Conservation (phyloP, 2,329 filamentous ascomycete genomes). For the Ascosphaera aggregata region DNA sequence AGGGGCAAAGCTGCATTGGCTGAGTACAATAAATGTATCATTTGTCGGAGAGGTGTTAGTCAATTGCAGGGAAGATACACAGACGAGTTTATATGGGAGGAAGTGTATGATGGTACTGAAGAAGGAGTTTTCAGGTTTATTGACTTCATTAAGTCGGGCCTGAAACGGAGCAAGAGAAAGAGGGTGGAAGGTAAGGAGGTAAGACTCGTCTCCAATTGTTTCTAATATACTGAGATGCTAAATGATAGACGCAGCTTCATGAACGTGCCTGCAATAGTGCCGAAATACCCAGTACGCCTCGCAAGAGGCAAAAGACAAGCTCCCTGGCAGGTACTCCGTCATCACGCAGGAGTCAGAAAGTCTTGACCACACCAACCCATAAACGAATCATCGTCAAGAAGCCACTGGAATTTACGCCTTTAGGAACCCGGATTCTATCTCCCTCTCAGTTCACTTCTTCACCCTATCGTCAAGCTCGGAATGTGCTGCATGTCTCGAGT, state of each 20-base stretch:
- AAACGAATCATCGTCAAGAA: slow-evolving; percentile 57
- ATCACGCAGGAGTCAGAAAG: slow-evolving; percentile 17
- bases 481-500: slow-evolving; percentile 75
- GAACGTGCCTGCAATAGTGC: slow-evolving; percentile 9
- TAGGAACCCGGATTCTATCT: slow-evolving; percentile 70
- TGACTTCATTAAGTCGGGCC: slow-evolving; percentile 35
- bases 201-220: too few species aligned
- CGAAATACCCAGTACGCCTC: slow-evolving; percentile 25
- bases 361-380: slow-evolving; percentile 37
- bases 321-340: slow-evolving; percentile 20
- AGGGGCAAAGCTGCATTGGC: slow-evolving; percentile 34
- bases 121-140: slow-evolving; percentile 43
- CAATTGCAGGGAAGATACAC: slow-evolving; percentile 77
- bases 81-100: slow-evolving; percentile 78
- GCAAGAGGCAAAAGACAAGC: slow-evolving; percentile 30
- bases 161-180: slow-evolving; percentile 40
- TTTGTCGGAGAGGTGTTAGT: slow-evolving; percentile 78
- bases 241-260: too few species aligned
- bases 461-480: slow-evolving; percentile 77
- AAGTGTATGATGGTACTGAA: slow-evolving; percentile 44
- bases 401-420: slow-evolving; percentile 77
- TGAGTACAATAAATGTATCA: slow-evolving; percentile 64
- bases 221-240: too few species aligned
- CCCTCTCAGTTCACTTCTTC: slow-evolving; percentile 53
- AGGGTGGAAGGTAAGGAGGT: slow-evolving; percentile 16